These are phyloP conservation scores for Podospora anserina DNA, from an alignment of 495 filamentous ascomycete species.

Conservation along the genomic window DNA sequence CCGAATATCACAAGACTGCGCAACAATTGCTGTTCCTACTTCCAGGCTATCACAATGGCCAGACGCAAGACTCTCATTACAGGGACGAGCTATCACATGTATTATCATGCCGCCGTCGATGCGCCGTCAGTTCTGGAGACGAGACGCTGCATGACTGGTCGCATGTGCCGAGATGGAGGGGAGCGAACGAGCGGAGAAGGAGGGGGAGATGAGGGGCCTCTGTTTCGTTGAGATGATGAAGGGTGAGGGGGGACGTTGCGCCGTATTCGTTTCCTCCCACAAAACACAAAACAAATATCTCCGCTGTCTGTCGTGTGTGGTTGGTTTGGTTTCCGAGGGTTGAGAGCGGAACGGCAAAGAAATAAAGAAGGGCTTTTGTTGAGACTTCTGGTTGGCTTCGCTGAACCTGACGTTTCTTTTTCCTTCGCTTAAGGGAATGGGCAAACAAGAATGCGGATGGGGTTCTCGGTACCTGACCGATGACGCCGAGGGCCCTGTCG, in stretches of 20 bases:
- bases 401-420: background rate
- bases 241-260: background rate
- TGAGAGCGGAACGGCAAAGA: background rate
- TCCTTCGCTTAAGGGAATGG: background rate
- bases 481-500: slow-evolving; percentile 14
- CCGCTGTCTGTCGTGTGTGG: background rate
- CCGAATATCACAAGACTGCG: background rate
- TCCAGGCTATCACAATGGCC: background rate
- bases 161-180: background rate
- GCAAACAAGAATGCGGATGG: background rate
- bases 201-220: background rate
- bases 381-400: background rate
- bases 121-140: background rate
- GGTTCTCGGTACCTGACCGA: slow-evolving; percentile 2
- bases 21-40: background rate
- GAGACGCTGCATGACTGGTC: background rate
- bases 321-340: slow-evolving; percentile 3
- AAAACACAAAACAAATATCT: background rate
- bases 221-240: slow-evolving; percentile 3
- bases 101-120: background rate
- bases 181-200: background rate
- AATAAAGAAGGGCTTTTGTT: background rate
- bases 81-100: slow-evolving; percentile 3
- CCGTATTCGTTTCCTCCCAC: slow-evolving; percentile 12
- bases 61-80: background rate